Conservation (phyloP, 192 early-diverging fungal species). For the Kappamyces sp. region DNA sequence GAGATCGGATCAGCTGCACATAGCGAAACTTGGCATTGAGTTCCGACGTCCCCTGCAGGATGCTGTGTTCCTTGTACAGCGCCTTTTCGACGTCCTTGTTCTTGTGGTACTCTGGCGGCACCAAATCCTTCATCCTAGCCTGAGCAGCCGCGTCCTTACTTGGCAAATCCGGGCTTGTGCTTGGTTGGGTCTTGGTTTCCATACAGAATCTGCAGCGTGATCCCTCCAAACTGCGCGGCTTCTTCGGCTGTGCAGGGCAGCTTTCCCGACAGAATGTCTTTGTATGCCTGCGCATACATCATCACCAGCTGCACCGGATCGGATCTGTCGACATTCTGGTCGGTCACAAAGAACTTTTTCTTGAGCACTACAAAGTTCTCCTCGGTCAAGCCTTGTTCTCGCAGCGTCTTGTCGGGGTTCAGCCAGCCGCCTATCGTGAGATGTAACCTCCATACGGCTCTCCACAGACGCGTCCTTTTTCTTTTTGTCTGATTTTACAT, state of each 20-base stretch:
- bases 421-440: slow-evolving; percentile 37
- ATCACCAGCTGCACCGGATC: slow-evolving; percentile 57
- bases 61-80: slow-evolving; percentile 45
- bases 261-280: slow-evolving; percentile 46
- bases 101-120: slow-evolving; percentile 49
- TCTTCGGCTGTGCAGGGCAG: slow-evolving; percentile 52
- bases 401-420: slow-evolving; percentile 44
- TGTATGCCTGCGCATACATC: slow-evolving; percentile 45
- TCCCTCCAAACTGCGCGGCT: slow-evolving; percentile 48
- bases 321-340: slow-evolving; percentile 52
- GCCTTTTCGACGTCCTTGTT: slow-evolving; percentile 42
- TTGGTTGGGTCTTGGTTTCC: slow-evolving; percentile 54
- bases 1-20: slow-evolving; percentile 45
- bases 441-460: slow-evolving; percentile 9
- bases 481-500: slow-evolving; percentile 19
- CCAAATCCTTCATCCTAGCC: slow-evolving; percentile 38
- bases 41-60: slow-evolving; percentile 48
- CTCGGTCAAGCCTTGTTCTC: slow-evolving; percentile 48
- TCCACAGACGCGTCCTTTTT: slow-evolving; percentile 24
- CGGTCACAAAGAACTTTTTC: slow-evolving; percentile 60
- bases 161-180: slow-evolving; percentile 41
- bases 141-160: slow-evolving; percentile 30
- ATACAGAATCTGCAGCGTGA: slow-evolving; percentile 47
- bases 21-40: slow-evolving; percentile 56
- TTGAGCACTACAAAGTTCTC: slow-evolving; percentile 44